Evolutionary conservation across 192 early-diverging fungal genomes (phyloP).

Genomic region (Rhizoclosmatium globosum): DNA sequence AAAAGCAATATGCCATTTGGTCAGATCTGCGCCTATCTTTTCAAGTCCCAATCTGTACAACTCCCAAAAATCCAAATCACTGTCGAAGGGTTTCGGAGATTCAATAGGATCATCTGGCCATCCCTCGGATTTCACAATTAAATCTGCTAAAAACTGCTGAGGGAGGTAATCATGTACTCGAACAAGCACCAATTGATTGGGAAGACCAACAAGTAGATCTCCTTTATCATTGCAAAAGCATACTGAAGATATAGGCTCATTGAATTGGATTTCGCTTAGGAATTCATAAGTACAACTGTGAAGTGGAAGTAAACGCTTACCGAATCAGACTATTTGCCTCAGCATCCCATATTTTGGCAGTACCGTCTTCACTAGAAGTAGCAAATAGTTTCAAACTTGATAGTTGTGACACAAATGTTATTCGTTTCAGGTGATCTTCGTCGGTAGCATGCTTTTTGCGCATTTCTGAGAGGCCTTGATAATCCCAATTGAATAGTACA

Average conservation of each 20-base stretch:
- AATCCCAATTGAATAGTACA: conserved; percentile 11
- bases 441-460: conserved; percentile 47
- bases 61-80: conserved; percentile 57
- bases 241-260: conserved; percentile 45
- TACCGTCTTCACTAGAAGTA: conserved; percentile 53
- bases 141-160: conserved; percentile 38
- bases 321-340: conserved; percentile 45
- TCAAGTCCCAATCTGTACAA: conserved; percentile 42
- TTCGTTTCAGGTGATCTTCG: conserved; percentile 52
- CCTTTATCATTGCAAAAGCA: conserved; percentile 53
- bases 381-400: conserved; percentile 43
- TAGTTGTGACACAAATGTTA: conserved; percentile 40
- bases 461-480: not conserved
- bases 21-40: conserved; percentile 35
- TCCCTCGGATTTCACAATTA: conserved; percentile 21
- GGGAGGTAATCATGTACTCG: conserved; percentile 61
- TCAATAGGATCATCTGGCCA: conserved; percentile 57
- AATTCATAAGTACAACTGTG: conserved; percentile 43
- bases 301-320: conserved; percentile 13
- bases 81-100: conserved; percentile 54
- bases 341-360: conserved; percentile 61
- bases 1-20: conserved; percentile 44
- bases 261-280: conserved; percentile 63
- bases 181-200: conserved; percentile 54
- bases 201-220: conserved; percentile 55